A percentile compares a stretch with the other conserved stretches of the same genome.
phyloP scores from a whole-genome alignment of 306 rosid genomes.

The Abrus precatorius region DNA sequence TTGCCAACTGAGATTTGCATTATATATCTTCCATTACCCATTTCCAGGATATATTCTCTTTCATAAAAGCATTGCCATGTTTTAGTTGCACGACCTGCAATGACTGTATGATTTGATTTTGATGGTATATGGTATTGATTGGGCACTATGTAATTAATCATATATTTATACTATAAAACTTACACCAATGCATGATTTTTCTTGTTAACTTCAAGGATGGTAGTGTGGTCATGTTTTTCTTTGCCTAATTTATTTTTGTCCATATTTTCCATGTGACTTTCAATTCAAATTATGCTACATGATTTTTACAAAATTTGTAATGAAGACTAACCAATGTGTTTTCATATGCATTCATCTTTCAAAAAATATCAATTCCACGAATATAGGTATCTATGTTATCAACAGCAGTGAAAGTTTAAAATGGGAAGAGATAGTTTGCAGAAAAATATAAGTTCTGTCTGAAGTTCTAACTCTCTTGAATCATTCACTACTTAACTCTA shows the following conservation, averaged over 20 bases:
- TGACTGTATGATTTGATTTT: slow-evolving; percentile 44
- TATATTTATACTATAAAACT: background rate
- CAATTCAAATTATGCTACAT: background rate
- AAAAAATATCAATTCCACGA: slow-evolving; percentile 13
- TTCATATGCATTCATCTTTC: background rate
- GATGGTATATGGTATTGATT: slow-evolving; percentile 25
- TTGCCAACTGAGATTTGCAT: slow-evolving; percentile 50
- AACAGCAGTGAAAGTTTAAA: slow-evolving; percentile 3
- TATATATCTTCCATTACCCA: slow-evolving; percentile 40
- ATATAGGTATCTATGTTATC: slow-evolving; percentile 5
- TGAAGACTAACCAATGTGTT: background rate
- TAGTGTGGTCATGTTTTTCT: slow-evolving; percentile 17
- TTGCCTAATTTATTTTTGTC: background rate
- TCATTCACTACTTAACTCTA: background rate
- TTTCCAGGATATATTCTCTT: slow-evolving; percentile 56
- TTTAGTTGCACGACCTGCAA: slow-evolving; percentile 2
- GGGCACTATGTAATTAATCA: background rate
- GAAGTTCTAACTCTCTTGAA: slow-evolving; percentile 13
- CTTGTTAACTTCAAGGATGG: slow-evolving; percentile 11
- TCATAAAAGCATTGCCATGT: slow-evolving; percentile 23
- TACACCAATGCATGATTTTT: slow-evolving; percentile 5
- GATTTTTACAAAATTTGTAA: background rate
- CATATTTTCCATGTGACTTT: background rate
- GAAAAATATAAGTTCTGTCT: background rate
- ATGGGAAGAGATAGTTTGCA: slow-evolving; percentile 2